Conservation (phyloP, 768 basidiomycete genomes). For the Rubroboletus pulcherrimus region DNA sequence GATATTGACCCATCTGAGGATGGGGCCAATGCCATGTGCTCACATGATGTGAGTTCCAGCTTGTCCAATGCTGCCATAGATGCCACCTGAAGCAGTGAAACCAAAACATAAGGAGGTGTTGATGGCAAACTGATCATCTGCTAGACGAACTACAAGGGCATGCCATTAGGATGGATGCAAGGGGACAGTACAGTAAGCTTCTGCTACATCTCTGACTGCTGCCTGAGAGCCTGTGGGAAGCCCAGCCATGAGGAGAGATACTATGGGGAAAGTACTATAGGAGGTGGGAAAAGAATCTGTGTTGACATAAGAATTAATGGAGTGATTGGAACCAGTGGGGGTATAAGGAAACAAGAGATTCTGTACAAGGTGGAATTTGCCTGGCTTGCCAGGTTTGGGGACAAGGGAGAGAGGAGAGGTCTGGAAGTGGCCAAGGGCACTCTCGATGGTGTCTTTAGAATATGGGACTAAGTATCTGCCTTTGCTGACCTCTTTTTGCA, state of each 20-base stretch:
- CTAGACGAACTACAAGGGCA: no score
- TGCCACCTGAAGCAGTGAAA: accelerated
- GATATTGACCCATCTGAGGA: neutral
- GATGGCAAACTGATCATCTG: no score
- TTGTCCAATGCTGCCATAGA: accelerated
- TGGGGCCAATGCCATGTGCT: neutral
- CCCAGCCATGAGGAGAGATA: no score
- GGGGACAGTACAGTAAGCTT: no score
- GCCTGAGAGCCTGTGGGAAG: no score
- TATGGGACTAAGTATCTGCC: no score
- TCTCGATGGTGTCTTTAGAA: no score
- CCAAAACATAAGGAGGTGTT: no score
- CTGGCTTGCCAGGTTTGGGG: neutral
- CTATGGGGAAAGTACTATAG: neutral
- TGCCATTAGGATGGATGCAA: no score
- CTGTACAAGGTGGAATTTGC: neutral
- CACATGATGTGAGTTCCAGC: neutral
- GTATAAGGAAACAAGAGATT: neutral
- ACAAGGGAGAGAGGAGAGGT: neutral
- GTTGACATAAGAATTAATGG: neutral
- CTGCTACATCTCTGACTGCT: no score
- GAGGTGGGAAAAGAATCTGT: accelerated
- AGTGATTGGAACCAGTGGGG: neutral
- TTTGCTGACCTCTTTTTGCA: neutral
- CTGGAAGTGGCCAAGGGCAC: neutral